Conservation (phyloP, 2,329 filamentous ascomycete genomes). For the Calonectria ilicicola region DNA sequence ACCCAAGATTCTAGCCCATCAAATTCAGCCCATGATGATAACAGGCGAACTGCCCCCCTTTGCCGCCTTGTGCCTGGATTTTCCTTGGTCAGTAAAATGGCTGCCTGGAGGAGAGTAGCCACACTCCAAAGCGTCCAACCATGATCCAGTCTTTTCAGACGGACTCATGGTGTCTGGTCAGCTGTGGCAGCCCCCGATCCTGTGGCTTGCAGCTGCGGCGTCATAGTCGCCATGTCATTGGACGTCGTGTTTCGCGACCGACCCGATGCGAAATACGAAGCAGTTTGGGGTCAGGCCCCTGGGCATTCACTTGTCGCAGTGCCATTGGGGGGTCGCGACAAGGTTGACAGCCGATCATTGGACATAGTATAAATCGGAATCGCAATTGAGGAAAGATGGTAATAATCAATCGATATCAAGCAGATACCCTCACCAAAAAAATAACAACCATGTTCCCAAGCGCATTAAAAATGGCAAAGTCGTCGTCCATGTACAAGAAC, state of each 20-base stretch:
- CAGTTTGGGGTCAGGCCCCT: background rate
- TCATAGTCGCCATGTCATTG: background rate
- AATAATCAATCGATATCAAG: background rate
- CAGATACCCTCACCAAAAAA: background rate
- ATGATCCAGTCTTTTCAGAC: background rate
- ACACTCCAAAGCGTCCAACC: background rate
- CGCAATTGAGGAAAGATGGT: background rate
- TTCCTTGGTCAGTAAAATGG: background rate
- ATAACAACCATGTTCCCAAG: background rate
- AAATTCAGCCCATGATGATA: no score
- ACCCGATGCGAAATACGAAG: conserved; percentile 17
- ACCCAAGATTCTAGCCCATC: no score
- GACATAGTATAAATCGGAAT: background rate
- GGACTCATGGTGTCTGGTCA: no score
- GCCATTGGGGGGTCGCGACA: background rate
- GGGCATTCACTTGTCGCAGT: background rate
- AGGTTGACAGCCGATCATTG: background rate
- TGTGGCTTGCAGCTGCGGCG: conserved; percentile 5
- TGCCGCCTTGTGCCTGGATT: background rate
- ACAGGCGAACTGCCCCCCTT: background rate
- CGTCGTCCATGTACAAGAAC: background rate
- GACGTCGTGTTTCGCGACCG: background rate
- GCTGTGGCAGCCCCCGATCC: background rate
- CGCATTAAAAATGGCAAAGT: background rate
- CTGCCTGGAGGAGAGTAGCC: background rate